phyloP scores from a whole-genome alignment of 208 protist species.

The Acanthamoeba royreba region DNA sequence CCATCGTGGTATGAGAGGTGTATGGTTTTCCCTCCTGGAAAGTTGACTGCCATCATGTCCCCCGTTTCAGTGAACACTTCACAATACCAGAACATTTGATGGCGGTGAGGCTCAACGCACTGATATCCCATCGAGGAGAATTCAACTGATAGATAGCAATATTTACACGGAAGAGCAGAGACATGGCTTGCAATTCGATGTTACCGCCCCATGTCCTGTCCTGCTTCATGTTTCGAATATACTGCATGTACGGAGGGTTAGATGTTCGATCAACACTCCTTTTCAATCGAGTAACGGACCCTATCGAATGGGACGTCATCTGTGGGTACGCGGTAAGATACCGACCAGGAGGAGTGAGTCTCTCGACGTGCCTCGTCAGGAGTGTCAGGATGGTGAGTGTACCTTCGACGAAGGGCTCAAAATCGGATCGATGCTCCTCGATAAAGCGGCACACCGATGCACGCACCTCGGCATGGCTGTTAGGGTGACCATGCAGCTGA shows the following conservation, averaged over 20 bases:
- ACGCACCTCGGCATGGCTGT: slow-evolving; percentile 31
- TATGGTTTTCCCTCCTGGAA: slow-evolving; percentile 7
- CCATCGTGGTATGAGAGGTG: slow-evolving; percentile 62
- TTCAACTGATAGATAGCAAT: slow-evolving; percentile 62
- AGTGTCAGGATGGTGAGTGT: too few species aligned
- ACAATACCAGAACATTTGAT: background rate
- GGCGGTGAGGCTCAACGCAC: background rate
- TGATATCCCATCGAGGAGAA: slow-evolving; percentile 25
- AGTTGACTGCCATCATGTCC: slow-evolving; percentile 47
- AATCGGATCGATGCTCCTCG: slow-evolving; percentile 42
- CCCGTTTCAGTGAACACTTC: background rate
- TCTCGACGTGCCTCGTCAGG: too few species aligned
- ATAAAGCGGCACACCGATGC: slow-evolving; percentile 44
- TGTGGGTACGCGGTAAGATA: background rate
- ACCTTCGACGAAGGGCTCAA: slow-evolving; percentile 60
- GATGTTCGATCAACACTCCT: background rate
- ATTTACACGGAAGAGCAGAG: slow-evolving; percentile 52
- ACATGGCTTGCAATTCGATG: slow-evolving; percentile 56
- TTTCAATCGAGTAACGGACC: background rate
- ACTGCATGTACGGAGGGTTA: slow-evolving; percentile 39
- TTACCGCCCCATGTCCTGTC: slow-evolving; percentile 68
- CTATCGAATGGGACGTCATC: slow-evolving; percentile 47
- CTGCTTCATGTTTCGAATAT: slow-evolving; percentile 55
- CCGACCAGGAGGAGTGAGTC: too few species aligned
- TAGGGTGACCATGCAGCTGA: slow-evolving; percentile 56